Percentiles rank a stretch among this genome's conserved stretches.
These are phyloP conservation scores for Chaetothyriales sp. DNA, from an alignment of 2,329 filamentous ascomycete genomes.

Conservation along the genomic window DNA sequence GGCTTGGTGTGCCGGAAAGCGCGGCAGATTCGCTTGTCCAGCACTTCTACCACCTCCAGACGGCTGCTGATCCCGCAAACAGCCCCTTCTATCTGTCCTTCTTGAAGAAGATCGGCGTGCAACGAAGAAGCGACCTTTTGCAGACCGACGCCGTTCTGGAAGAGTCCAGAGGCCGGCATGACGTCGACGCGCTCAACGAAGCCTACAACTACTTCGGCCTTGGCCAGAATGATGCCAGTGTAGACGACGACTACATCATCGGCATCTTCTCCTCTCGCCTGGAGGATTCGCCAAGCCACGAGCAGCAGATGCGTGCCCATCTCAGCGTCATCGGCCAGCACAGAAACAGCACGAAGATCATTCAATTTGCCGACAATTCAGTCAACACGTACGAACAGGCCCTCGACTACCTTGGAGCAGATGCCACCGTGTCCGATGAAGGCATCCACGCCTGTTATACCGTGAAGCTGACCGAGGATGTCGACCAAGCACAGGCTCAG, in stretches of 20 bases:
- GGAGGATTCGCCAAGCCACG: conserved; percentile 39
- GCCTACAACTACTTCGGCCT: conserved; percentile 50
- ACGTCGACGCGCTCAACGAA: conserved; percentile 40
- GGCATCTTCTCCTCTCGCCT: conserved; percentile 47
- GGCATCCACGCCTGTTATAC: conserved; percentile 44
- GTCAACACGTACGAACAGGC: conserved; percentile 53
- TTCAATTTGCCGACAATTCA: conserved; percentile 43
- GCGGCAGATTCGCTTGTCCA: conserved; percentile 49
- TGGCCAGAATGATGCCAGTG: conserved; percentile 28
- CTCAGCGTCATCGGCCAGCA: conserved; percentile 48
- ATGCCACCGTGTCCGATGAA: conserved; percentile 39
- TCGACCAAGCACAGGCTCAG: conserved; percentile 35
- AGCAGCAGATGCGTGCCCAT: conserved; percentile 42
- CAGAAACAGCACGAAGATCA: conserved; percentile 44
- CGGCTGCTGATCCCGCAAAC: conserved; percentile 40
- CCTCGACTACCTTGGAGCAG: conserved; percentile 45
- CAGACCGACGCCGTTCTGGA: conserved; percentile 44
- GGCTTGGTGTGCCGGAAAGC: conserved; percentile 48
- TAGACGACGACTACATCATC: conserved; percentile 47
- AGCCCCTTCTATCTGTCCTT: conserved; percentile 52
- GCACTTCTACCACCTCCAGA: conserved; percentile 51
- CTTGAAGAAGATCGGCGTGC: conserved; percentile 45
- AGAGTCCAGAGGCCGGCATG: conserved; percentile 45
- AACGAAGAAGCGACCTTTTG: conserved; percentile 44
- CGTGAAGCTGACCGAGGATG: conserved; percentile 37